Conservation (phyloP, 2,329 filamentous ascomycete genomes). For the Colletotrichum truncatum region DNA sequence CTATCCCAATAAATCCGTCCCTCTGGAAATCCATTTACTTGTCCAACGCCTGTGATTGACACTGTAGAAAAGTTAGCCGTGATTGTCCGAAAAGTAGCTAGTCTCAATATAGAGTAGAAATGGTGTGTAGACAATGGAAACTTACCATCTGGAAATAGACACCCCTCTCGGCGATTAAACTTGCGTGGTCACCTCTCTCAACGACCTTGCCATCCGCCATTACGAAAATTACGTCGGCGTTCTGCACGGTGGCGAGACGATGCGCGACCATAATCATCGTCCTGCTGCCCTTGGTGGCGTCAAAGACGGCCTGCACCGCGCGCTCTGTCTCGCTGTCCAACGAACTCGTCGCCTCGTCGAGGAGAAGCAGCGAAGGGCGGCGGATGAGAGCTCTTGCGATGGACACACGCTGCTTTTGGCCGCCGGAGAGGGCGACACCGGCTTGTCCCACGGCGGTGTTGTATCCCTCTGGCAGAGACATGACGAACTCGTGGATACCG, state of each 20-base stretch:
- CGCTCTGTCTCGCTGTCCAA: conserved; percentile 29
- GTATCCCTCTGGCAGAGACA: conserved; percentile 73
- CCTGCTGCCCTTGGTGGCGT: conserved; percentile 19
- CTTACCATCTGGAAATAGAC: conserved; percentile 29
- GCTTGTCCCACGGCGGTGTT: conserved; percentile 22
- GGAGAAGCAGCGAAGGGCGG: conserved; percentile 6
- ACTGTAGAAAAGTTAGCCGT: not conserved
- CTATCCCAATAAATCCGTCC: not conserved
- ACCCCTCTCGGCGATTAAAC: conserved; percentile 17
- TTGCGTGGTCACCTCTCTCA: conserved; percentile 37
- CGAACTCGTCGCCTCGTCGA: conserved; percentile 25
- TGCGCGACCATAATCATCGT: conserved; percentile 49
- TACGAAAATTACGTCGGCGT: conserved; percentile 54
- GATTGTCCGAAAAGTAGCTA: too few relatives aligned
- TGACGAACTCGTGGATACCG: conserved; percentile 77
- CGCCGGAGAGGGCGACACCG: conserved; percentile 52
- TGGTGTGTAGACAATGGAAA: not conserved
- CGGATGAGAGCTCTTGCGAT: conserved; percentile 43
- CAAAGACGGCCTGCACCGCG: conserved; percentile 25
- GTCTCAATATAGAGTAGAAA: too few relatives aligned
- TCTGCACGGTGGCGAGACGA: conserved; percentile 50
- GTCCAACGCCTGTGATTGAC: conserved; percentile 30
- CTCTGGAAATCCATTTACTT: conserved; percentile 4
- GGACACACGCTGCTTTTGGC: conserved; percentile 65
- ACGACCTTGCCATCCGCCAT: conserved; percentile 51